These are phyloP conservation scores for Zoysia matrella DNA, from an alignment of 202 grass and related monocot species.

Conservation along the genomic window DNA sequence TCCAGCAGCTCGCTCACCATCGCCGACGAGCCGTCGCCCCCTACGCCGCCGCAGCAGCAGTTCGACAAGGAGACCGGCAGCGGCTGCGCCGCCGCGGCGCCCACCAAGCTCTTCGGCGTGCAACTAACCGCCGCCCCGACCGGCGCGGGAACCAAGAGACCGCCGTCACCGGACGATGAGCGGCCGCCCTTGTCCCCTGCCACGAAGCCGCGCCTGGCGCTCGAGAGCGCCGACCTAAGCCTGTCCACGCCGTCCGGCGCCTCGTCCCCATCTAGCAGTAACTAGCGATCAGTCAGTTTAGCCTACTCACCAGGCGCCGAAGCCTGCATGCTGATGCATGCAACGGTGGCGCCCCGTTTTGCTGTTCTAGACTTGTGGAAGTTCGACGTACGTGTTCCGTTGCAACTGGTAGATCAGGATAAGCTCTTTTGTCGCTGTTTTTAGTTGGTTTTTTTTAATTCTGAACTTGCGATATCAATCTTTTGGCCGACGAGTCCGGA, in stretches of 20 bases:
- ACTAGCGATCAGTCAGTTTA: slow-evolving; percentile 31
- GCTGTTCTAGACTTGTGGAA: slow-evolving; percentile 14
- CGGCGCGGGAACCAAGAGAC: slow-evolving; percentile 55
- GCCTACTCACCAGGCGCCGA: background rate
- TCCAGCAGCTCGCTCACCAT: slow-evolving; percentile 99
- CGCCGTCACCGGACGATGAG: slow-evolving; percentile 38
- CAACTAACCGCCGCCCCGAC: slow-evolving; percentile 36
- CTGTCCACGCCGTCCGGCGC: slow-evolving; percentile 46
- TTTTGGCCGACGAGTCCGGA: slow-evolving; percentile 41
- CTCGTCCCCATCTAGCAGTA: slow-evolving; percentile 47
- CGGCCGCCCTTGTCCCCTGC: slow-evolving; percentile 49
- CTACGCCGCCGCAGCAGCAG: slow-evolving; percentile 18
- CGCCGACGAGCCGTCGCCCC: slow-evolving; percentile 70
- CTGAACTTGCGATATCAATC: background rate
- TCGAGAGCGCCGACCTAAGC: slow-evolving; percentile 64
- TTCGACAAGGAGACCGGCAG: slow-evolving; percentile 45
- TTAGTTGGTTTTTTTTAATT: slow-evolving; percentile 26
- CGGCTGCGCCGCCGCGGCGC: slow-evolving; percentile 22
- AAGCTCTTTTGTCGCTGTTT: slow-evolving; percentile 14
- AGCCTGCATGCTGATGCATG: slow-evolving; percentile 9
- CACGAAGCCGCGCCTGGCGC: slow-evolving; percentile 64
- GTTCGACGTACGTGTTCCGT: slow-evolving; percentile 31
- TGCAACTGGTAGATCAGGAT: slow-evolving; percentile 29
- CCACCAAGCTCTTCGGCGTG: slow-evolving; percentile 82
- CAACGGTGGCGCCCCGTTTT: slow-evolving; percentile 22